Conservation (phyloP, 83 land plant genomes). For the Picea mariana region DNA sequence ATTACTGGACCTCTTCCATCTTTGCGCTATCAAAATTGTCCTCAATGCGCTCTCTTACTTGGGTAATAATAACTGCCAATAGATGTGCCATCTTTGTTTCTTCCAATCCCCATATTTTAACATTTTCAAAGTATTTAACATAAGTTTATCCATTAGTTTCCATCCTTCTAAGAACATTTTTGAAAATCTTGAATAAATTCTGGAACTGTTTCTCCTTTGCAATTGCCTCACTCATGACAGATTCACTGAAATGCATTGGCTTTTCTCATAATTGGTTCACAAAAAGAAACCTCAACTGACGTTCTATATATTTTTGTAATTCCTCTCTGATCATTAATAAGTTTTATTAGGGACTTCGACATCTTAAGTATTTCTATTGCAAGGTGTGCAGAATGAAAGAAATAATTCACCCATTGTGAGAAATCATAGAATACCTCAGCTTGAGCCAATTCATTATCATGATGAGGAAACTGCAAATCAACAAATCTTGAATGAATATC, state of each 20-base stretch:
- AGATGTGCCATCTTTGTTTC: no score
- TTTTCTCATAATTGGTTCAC: conserved; percentile 50
- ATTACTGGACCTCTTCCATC: no score
- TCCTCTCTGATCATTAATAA: conserved; percentile 52
- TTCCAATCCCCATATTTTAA: no score
- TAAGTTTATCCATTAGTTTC: no score
- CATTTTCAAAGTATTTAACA: no score
- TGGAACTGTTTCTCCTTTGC: conserved; percentile 36
- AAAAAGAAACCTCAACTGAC: conserved; percentile 48
- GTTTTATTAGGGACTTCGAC: conserved; percentile 56
- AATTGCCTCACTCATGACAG: conserved; percentile 43
- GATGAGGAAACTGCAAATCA: no score
- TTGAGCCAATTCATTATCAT: no score
- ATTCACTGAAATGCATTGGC: conserved; percentile 43
- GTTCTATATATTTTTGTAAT: conserved; percentile 31
- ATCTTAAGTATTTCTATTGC: conserved; percentile 51
- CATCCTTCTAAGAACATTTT: conserved; percentile 26
- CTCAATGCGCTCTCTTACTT: no score
- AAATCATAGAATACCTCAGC: no score
- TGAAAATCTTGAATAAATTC: conserved; percentile 36
- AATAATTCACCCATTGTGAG: conserved; percentile 55
- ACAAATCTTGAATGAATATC: no score
- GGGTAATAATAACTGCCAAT: no score
- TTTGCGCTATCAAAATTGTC: no score
- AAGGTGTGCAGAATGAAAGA: conserved; percentile 49